Evolutionary conservation across 2,329 filamentous ascomycete species (phyloP).

Genomic region (Pseudocercospora cruenta): DNA sequence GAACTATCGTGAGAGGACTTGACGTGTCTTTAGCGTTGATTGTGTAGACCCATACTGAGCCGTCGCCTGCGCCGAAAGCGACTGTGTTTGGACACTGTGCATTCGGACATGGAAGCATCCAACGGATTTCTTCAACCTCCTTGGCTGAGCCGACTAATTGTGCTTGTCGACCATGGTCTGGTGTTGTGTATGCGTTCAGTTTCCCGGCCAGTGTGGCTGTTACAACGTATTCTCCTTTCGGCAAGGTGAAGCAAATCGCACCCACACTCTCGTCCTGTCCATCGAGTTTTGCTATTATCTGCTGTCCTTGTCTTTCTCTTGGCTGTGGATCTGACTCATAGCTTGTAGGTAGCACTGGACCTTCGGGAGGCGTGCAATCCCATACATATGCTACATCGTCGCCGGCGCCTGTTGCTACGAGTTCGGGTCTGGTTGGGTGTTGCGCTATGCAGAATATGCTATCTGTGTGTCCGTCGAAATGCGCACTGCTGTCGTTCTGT

Average conservation of each 20-base stretch:
- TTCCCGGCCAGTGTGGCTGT: conserved; percentile 86
- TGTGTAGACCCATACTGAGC: conserved; percentile 95
- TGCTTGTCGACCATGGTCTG: conserved; percentile 27
- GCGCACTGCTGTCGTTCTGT: conserved; percentile 89
- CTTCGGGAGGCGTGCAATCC: conserved; percentile 66
- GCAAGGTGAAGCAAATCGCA: conserved; percentile 79
- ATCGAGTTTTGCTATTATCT: conserved; percentile 73
- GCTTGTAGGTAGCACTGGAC: conserved; percentile 73
- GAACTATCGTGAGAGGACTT: conserved; percentile 75
- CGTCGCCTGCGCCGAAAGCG: conserved; percentile 85
- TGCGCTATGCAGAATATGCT: conserved; percentile 94
- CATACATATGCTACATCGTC: conserved; percentile 87
- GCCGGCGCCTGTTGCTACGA: conserved; percentile 85
- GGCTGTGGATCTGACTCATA: conserved; percentile 70
- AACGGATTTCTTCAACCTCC: conserved; percentile 95
- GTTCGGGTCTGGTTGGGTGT: conserved; percentile 75
- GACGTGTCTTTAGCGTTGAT: conserved; percentile 68
- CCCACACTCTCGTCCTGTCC: conserved; percentile 93
- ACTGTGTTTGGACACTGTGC: conserved; percentile 74
- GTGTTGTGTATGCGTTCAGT: conserved; percentile 60
- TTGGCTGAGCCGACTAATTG: conserved; percentile 75
- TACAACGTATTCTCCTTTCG: conserved; percentile 80
- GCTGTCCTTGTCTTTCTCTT: conserved; percentile 61
- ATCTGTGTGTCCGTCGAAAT: conserved; percentile 89
- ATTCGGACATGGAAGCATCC: conserved; percentile 77